Evolutionary conservation across 1,284 basidiomycete genomes (phyloP).

Genomic region (Heliocybe sulcata): DNA sequence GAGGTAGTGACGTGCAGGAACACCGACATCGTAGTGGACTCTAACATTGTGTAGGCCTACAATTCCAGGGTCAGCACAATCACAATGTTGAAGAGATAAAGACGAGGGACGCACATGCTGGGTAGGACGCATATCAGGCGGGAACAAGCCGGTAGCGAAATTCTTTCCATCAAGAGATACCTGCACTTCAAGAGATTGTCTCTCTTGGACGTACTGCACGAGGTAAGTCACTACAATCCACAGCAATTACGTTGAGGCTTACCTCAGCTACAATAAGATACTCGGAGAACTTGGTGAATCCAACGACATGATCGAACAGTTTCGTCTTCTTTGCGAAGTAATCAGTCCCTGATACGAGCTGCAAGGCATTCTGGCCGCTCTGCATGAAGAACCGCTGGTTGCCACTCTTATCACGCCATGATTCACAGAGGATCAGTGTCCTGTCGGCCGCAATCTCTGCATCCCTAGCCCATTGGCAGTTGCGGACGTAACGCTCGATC

Average conservation of each 20-base stretch:
- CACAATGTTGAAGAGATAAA: not conserved
- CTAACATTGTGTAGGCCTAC: constrained; percentile 89
- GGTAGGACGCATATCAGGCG: constrained; percentile 81
- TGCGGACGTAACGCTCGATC: constrained; percentile 84
- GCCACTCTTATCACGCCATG: constrained; percentile 78
- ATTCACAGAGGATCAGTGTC: constrained; percentile 89
- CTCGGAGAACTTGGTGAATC: constrained; percentile 95
- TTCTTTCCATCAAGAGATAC: constrained; percentile 87
- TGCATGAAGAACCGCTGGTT: constrained; percentile 55
- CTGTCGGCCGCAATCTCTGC: constrained; percentile 73
- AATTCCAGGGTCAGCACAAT: constrained; percentile 3
- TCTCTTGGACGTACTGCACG: constrained; percentile 49
- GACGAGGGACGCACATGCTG: constrained; percentile 66
- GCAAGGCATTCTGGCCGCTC: constrained; percentile 53
- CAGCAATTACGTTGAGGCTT: constrained; percentile 14
- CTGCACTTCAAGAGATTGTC: constrained; percentile 69
- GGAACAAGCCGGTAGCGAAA: constrained; percentile 87
- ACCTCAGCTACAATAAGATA: constrained; percentile 94
- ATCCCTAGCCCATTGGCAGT: constrained; percentile 91
- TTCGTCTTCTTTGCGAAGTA: constrained; percentile 71
- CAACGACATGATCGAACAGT: constrained; percentile 84
- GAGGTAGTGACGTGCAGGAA: constrained; percentile 97
- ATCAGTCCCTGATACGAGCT: constrained; percentile 74
- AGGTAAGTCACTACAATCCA: constrained; percentile 6
- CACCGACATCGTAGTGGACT: constrained; percentile 88